Evolutionary conservation across 2,329 filamentous ascomycete genomes (phyloP).

Genomic region (Venturia carpophila): DNA sequence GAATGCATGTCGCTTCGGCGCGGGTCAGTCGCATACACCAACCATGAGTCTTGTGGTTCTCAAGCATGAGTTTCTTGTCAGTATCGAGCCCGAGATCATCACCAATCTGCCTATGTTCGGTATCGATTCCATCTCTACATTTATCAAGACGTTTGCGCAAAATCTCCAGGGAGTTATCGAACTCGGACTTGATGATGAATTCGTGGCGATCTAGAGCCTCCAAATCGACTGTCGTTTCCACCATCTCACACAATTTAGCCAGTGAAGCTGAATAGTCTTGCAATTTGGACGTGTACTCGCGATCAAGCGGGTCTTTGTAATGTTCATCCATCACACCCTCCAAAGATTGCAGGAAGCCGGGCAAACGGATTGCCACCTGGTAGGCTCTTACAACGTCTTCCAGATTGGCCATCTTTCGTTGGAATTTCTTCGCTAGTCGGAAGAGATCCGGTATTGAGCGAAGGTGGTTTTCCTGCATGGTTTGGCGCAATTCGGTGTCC

Average conservation of each 20-base stretch:
- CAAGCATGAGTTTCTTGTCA: conserved; percentile 98
- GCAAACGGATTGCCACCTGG: conserved; percentile 85
- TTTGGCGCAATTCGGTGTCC: conserved; percentile 88
- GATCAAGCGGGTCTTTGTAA: conserved; percentile 80
- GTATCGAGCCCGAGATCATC: conserved; percentile 79
- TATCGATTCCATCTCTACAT: conserved; percentile 71
- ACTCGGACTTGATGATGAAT: conserved; percentile 98
- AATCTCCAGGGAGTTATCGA: conserved; percentile 79
- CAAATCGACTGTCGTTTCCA: conserved; percentile 94
- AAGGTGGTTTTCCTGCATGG: conserved; percentile 92
- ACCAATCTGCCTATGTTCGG: conserved; percentile 68
- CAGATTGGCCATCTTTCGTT: conserved; percentile 79
- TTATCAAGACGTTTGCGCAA: conserved; percentile 88
- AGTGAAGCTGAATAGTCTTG: conserved; percentile 65
- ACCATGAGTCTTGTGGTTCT: conserved; percentile 91
- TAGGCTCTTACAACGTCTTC: conserved; percentile 96
- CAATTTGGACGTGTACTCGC: conserved; percentile 71
- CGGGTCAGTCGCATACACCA: conserved; percentile 94
- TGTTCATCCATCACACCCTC: conserved; percentile 93
- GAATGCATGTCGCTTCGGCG: conserved; percentile 78
- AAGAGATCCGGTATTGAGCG: conserved; percentile 91
- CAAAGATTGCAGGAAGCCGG: conserved; percentile 80
- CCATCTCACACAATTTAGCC: conserved; percentile 89
- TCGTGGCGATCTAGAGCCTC: conserved; percentile 94
- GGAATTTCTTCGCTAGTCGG: conserved; percentile 87